These are phyloP conservation scores for Coffea humblotiana DNA, from an alignment of 305 asterid genomes.

Conservation along the genomic window DNA sequence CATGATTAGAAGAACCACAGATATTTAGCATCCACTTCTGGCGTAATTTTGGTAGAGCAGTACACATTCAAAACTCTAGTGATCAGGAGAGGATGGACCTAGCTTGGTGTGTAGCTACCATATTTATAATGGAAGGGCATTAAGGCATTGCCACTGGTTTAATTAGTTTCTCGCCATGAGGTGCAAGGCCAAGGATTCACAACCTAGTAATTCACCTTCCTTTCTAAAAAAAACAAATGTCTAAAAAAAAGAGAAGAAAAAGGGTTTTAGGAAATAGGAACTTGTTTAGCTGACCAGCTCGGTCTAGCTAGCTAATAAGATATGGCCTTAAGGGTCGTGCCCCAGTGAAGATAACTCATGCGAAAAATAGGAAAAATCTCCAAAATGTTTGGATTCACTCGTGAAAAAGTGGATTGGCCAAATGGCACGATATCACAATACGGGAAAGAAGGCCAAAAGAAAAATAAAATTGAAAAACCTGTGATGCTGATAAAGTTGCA, in stretches of 20 bases:
- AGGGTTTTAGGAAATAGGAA: not conserved
- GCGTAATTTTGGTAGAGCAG: constrained; percentile 4
- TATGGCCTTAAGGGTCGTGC: not conserved
- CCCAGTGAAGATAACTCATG: not conserved
- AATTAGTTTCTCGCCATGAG: too few species aligned
- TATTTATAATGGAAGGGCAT: not conserved
- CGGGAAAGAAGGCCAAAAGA: not conserved
- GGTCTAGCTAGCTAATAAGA: too few species aligned
- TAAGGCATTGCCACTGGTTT: not conserved
- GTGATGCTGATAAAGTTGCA: not conserved
- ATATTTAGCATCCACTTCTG: constrained; percentile 13
- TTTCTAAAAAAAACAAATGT: not conserved
- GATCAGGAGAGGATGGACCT: not conserved
- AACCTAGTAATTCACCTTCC: not conserved
- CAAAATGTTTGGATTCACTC: not conserved
- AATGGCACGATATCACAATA: not conserved
- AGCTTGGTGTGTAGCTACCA: not conserved
- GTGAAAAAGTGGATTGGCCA: not conserved
- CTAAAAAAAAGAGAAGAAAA: not conserved
- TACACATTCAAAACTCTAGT: not conserved
- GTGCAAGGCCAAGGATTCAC: not conserved
- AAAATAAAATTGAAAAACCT: not conserved
- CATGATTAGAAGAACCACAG: constrained; percentile 1
- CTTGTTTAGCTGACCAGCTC: not conserved
- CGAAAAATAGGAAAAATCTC: not conserved